Conservation (phyloP, 2,329 filamentous ascomycete genomes). For the Paecilomyces fulvus region DNA sequence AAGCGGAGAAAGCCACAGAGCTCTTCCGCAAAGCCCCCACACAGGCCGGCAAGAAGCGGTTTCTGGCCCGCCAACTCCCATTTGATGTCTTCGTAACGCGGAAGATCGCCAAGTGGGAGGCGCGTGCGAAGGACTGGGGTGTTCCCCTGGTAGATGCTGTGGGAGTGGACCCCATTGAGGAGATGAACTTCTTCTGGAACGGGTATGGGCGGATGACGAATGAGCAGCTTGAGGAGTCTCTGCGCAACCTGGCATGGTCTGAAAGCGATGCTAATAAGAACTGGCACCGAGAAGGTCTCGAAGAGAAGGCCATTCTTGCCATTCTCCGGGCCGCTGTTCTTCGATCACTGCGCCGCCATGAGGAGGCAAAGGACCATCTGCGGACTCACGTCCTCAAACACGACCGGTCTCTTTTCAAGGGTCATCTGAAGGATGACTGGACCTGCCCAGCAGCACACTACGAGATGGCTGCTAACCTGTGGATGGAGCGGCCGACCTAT, state of each 20-base stretch:
- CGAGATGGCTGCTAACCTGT: constrained; percentile 74
- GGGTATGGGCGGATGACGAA: constrained; percentile 71
- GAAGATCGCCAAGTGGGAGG: constrained; percentile 84
- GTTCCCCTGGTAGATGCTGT: constrained; percentile 70
- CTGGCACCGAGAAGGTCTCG: constrained; percentile 45
- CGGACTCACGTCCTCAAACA: constrained; percentile 55
- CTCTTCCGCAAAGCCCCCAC: constrained; percentile 63
- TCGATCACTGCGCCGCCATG: constrained; percentile 53
- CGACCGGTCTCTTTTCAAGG: constrained; percentile 46
- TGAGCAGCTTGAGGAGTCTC: constrained; percentile 54
- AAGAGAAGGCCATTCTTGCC: constrained; percentile 57
- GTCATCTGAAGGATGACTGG: constrained; percentile 44
- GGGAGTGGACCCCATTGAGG: constrained; percentile 70
- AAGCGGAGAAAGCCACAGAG: constrained; percentile 59
- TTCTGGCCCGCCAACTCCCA: constrained; percentile 82
- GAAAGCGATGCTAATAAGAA: constrained; percentile 49
- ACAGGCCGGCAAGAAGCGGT: constrained; percentile 73
- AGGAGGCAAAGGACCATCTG: constrained; percentile 59
- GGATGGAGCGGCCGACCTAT: constrained; percentile 53
- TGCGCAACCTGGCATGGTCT: constrained; percentile 59
- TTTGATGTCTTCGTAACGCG: constrained; percentile 79
- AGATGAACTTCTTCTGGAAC: constrained; percentile 94
- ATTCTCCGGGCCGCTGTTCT: constrained; percentile 60
- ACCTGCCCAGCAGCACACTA: constrained; percentile 72
- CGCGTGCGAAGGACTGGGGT: constrained; percentile 57